Evolutionary conservation across 2,329 filamentous ascomycete species (phyloP), one percentile per base, ranked within the genome.

Genomic region (Seiridium cupressi): DNA sequence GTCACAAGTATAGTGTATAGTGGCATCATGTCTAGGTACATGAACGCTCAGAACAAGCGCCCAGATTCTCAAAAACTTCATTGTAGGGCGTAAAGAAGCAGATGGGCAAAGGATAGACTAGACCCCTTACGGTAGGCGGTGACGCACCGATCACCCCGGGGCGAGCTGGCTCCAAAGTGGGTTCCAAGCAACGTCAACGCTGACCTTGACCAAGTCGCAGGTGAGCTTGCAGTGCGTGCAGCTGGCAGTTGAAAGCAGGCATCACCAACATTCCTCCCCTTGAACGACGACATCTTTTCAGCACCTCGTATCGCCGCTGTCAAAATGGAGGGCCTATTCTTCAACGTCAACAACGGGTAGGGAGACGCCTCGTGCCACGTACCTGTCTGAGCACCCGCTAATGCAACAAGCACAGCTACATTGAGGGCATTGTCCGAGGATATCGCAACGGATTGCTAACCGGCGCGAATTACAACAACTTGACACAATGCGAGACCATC

Each of bases 401-500:
- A 59, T n/a, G 40, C 62, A 31, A 59, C 13, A 18, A 40, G 34
- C 34, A 61, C 71, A 96, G 93, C 79, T 98, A 96, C 79, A 88
- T 98, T 74, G 95, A 99, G 80, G 95, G 95, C 76, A 93, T 99
- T 75, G 92, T 98, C 71, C 91, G 95, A 71, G 95, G 95, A 65
- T 99, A 98, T 80, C 90, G 94, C 74, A 99, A 98, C 79, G 86
- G 89, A 72, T 89, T 99, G 65, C 86, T 99, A 73, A 98, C 91
- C 59, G 81, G 89, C 76, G 84, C 92, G 74, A 96, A 94, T 81
- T 99, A 99, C 81, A 89, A 84, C 80, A 99, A 98, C 81, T 79
- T 98, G 78, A 96, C 91, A 64, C 94, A 98, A 84, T 98, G 94
- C 86, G 94, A 98, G 80, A 97, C 88, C 55, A 94, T 98, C 70